Evolutionary conservation across 441 rosid genomes (phyloP).

Genomic region (Isatis lusitanica): DNA sequence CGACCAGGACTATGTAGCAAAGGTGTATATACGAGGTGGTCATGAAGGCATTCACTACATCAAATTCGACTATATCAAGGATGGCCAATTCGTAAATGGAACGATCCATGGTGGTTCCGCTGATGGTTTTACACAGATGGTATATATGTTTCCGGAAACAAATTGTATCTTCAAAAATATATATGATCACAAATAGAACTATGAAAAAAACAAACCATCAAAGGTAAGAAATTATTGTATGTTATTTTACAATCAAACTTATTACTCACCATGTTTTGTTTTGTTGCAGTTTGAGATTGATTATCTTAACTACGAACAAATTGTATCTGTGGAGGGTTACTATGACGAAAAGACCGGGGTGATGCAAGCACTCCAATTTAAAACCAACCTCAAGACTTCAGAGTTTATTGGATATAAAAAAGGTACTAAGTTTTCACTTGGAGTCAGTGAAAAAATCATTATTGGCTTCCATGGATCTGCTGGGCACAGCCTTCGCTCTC

Average conservation of each 20-base stretch:
- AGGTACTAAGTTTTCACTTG: conserved; percentile 5
- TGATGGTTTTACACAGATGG: neutral
- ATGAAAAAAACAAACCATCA: neutral
- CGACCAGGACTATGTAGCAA: neutral
- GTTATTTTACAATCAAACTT: neutral
- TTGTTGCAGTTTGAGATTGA: conserved; percentile 15
- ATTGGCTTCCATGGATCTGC: conserved; percentile 17
- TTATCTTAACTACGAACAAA: neutral
- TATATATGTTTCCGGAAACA: neutral
- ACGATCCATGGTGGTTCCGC: neutral
- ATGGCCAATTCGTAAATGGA: neutral
- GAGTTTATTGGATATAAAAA: conserved; percentile 6
- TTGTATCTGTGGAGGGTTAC: conserved; percentile 10
- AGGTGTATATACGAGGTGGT: neutral
- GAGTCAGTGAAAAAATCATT: neutral
- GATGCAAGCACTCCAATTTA: conserved; percentile 15
- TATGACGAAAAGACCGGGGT: neutral
- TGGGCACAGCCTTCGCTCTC: neutral
- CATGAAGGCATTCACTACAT: neutral
- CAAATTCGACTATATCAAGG: neutral
- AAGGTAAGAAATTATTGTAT: neutral
- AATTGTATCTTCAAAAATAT: too few relatives aligned
- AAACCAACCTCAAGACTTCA: conserved; percentile 14
- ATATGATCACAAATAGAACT: neutral
- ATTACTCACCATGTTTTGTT: neutral